A percentile compares a stretch with the other conserved stretches of the same genome.
phyloP scores from a whole-genome alignment of 1,284 basidiomycete genomes.

The Microstroma glucosiphilum region DNA sequence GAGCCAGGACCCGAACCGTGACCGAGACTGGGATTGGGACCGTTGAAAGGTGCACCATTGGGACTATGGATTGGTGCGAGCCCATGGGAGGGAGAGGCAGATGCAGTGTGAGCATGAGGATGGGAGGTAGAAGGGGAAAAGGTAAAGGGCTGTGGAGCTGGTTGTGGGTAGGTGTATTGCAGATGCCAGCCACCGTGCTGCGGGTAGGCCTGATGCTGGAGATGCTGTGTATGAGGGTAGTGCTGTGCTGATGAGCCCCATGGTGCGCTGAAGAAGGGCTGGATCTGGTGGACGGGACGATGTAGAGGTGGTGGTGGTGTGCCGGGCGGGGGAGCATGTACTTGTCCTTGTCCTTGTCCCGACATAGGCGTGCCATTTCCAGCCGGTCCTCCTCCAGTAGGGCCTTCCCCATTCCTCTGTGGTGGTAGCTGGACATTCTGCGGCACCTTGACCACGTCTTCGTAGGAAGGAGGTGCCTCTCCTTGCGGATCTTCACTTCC shows the following conservation, averaged over 20 bases:
- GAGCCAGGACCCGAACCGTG: background rate
- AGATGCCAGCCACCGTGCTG: background rate
- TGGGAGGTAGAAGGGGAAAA: background rate
- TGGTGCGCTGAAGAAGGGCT: background rate
- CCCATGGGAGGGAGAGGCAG: background rate
- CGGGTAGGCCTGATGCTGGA: background rate
- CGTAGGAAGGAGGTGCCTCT: constrained; percentile 15
- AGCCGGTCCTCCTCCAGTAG: background rate
- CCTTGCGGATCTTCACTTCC: constrained; percentile 10
- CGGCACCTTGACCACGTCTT: constrained; percentile 7
- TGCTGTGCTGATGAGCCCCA: background rate
- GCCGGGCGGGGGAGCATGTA: background rate
- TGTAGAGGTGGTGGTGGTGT: background rate
- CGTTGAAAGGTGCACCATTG: background rate
- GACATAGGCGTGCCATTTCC: background rate
- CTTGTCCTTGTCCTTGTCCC: background rate
- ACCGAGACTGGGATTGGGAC: background rate
- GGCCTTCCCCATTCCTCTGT: constrained; percentile 8
- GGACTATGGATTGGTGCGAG: too few species aligned
- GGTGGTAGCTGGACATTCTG: constrained; percentile 9
- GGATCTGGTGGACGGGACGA: background rate
- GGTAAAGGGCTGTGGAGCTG: too few species aligned
- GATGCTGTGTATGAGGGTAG: background rate
- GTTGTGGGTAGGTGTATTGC: too few species aligned
- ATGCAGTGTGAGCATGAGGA: background rate